Evolutionary conservation across 2,329 filamentous ascomycete genomes (phyloP).

Genomic region (Verticillium nubilum): DNA sequence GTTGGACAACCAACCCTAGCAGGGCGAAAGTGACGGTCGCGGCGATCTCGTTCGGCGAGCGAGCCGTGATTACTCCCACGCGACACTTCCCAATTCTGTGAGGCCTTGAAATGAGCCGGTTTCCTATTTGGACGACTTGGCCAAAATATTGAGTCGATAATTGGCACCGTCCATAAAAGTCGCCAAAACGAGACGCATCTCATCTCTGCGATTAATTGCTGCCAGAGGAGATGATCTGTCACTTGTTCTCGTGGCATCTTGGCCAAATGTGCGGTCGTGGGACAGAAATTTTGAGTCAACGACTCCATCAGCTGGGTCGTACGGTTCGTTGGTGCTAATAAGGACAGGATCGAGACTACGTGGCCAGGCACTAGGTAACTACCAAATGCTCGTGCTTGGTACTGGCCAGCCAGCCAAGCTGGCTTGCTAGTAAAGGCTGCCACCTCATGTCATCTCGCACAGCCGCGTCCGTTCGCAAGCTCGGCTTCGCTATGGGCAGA

Average conservation of each 20-base stretch:
- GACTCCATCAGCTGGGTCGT: neutral
- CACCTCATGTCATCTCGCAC: neutral
- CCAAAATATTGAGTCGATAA: neutral
- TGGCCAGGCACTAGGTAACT: conserved; percentile 1
- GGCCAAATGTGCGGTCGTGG: neutral
- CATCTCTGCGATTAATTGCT: neutral
- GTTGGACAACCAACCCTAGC: neutral
- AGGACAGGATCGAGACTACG: neutral
- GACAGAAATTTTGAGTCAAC: neutral
- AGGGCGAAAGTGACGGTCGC: neutral
- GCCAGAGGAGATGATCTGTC: neutral
- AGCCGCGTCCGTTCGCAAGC: neutral
- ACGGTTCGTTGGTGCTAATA: neutral
- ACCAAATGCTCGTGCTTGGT: neutral
- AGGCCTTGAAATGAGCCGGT: neutral
- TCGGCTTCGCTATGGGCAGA: neutral
- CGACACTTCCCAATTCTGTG: neutral
- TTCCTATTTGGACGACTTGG: neutral
- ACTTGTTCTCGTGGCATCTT: neutral
- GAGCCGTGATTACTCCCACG: neutral
- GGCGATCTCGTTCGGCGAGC: neutral
- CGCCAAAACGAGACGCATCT: neutral
- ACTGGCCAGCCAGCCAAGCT: neutral
- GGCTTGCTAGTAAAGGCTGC: conserved; percentile 1
- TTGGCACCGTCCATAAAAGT: neutral